Evolutionary conservation across 208 protist species (phyloP).

Genomic region (Trypanosoma theileri): DNA sequence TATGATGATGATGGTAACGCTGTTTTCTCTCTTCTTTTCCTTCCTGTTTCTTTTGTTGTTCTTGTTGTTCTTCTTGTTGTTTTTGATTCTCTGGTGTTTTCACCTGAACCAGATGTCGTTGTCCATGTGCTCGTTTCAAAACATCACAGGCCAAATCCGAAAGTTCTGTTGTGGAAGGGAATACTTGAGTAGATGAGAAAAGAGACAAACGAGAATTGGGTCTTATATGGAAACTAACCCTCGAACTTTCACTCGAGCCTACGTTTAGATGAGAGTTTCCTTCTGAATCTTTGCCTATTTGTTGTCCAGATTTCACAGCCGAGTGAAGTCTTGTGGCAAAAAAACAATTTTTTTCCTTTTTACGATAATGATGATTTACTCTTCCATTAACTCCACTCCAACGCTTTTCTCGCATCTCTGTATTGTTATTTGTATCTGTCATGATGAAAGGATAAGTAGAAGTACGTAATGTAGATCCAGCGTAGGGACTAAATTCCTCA

Average conservation of each 20-base stretch:
- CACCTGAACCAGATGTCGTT: neutral
- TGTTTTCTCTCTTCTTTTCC: too few relatives aligned
- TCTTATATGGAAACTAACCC: neutral
- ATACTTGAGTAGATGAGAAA: constrained; percentile 6
- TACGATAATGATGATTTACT: neutral
- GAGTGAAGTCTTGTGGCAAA: constrained; percentile 1
- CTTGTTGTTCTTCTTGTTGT: too few relatives aligned
- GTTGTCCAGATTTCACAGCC: neutral
- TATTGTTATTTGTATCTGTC: too few relatives aligned
- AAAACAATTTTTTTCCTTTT: neutral
- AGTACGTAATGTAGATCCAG: too few relatives aligned
- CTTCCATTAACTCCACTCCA: too few relatives aligned
- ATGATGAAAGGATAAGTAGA: too few relatives aligned
- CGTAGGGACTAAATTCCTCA: too few relatives aligned
- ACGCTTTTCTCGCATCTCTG: too few relatives aligned
- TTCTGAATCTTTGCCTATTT: neutral
- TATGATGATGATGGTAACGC: too few relatives aligned
- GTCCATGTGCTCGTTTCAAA: neutral
- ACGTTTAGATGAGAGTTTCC: neutral
- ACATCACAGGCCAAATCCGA: constrained; percentile 2
- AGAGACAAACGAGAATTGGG: neutral
- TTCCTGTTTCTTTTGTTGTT: too few relatives aligned
- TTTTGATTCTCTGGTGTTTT: neutral
- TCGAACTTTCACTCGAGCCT: neutral
- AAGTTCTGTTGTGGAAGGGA: neutral